A percentile compares a stretch with the other conserved stretches of the same genome.
These are phyloP conservation scores for Corylus heterophylla DNA, from an alignment of 306 rosid genomes.

Conservation along the genomic window DNA sequence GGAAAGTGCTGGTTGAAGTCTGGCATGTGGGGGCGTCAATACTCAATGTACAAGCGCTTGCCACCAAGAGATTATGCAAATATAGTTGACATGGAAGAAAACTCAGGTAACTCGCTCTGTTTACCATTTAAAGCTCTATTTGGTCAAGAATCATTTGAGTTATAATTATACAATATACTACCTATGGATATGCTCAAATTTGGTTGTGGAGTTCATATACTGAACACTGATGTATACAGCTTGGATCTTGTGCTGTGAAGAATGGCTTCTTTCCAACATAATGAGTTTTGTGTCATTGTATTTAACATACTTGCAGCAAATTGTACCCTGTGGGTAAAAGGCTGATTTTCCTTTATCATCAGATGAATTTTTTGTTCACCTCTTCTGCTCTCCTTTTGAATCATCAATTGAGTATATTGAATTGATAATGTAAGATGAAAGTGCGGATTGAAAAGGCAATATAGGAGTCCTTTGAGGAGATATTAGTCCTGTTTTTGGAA, in stretches of 20 bases:
- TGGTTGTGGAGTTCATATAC: slow-evolving; percentile 3
- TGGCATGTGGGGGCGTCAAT: slow-evolving; percentile 70
- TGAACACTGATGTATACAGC: background rate
- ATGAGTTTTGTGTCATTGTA: background rate
- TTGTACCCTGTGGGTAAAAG: background rate
- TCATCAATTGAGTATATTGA: slow-evolving; percentile 14
- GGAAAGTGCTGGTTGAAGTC: slow-evolving; percentile 31
- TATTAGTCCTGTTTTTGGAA: background rate
- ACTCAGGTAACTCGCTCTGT: slow-evolving; percentile 50
- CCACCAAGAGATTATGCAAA: slow-evolving; percentile 54
- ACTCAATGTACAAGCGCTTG: slow-evolving; percentile 75
- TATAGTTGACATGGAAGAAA: slow-evolving; percentile 62
- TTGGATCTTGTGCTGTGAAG: slow-evolving; percentile 6
- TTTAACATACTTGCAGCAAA: background rate
- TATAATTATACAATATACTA: background rate
- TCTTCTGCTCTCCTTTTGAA: slow-evolving; percentile 4
- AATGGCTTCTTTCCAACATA: background rate
- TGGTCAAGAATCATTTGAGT: background rate
- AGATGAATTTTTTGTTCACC: slow-evolving; percentile 15
- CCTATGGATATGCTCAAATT: slow-evolving; percentile 1
- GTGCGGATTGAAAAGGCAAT: slow-evolving; percentile 7
- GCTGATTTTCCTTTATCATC: background rate
- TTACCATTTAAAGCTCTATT: slow-evolving; percentile 20
- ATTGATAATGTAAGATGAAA: slow-evolving; percentile 21
- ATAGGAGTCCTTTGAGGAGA: background rate